These are phyloP conservation scores for Clitoria ternatea DNA, from an alignment of 306 rosid genomes.

Conservation along the genomic window DNA sequence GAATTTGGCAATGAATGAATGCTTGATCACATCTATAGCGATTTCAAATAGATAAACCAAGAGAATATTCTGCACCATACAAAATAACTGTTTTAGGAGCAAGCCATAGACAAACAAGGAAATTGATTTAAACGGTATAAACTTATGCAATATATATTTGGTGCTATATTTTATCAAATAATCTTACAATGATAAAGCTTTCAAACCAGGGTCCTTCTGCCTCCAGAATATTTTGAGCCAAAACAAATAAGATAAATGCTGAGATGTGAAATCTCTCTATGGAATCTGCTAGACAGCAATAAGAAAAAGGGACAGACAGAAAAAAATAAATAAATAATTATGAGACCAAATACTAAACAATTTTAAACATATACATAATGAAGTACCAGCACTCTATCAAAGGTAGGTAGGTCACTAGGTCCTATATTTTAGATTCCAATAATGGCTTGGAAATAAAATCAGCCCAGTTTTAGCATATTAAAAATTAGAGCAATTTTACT, in stretches of 20 bases:
- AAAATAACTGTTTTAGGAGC: slow-evolving; percentile 28
- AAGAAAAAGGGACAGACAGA: background rate
- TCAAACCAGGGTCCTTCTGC: slow-evolving; percentile 98
- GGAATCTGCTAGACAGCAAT: slow-evolving; percentile 66
- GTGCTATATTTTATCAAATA: background rate
- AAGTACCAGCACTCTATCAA: background rate
- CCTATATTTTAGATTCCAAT: background rate
- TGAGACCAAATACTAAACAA: slow-evolving; percentile 1
- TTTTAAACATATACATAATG: slow-evolving; percentile 9
- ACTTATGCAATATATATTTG: background rate
- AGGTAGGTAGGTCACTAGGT: too few species aligned
- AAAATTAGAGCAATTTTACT: background rate
- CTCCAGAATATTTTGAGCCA: slow-evolving; percentile 98
- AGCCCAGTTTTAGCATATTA: background rate
- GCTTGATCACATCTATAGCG: slow-evolving; percentile 83
- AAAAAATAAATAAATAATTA: background rate
- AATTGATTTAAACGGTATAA: background rate
- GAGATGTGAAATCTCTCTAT: slow-evolving; percentile 96
- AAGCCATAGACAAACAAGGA: slow-evolving; percentile 13
- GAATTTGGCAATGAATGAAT: slow-evolving; percentile 92
- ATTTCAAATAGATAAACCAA: slow-evolving; percentile 82
- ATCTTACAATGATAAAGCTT: slow-evolving; percentile 77
- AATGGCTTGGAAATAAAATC: background rate
- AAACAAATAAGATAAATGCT: slow-evolving; percentile 81
- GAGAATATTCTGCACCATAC: slow-evolving; percentile 61